phyloP scores from a whole-genome alignment of 306 rosid genomes.

The Phaseolus lunatus region DNA sequence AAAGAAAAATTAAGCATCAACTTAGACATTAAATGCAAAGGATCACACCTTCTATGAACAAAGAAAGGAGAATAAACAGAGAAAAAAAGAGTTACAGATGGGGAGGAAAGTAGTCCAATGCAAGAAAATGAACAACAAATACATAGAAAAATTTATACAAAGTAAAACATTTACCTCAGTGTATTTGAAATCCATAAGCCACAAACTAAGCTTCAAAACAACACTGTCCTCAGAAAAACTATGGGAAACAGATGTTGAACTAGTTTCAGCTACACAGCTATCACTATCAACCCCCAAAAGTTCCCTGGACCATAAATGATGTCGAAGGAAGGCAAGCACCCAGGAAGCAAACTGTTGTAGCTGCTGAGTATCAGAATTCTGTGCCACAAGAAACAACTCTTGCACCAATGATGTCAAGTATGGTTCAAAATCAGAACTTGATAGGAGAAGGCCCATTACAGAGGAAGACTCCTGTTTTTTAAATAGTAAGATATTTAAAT shows the following conservation, averaged over 20 bases:
- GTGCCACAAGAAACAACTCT: slow-evolving; percentile 93
- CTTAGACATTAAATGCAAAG: slow-evolving; percentile 1
- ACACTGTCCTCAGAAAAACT: slow-evolving; percentile 74
- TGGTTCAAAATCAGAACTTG: slow-evolving; percentile 65
- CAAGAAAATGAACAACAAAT: slow-evolving; percentile 10
- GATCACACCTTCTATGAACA: background rate
- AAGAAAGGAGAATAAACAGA: background rate
- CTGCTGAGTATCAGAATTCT: slow-evolving; percentile 76
- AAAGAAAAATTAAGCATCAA: background rate
- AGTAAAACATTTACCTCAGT: slow-evolving; percentile 61
- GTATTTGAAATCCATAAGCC: slow-evolving; percentile 75
- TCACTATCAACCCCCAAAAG: slow-evolving; percentile 49
- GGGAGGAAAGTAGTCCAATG: background rate
- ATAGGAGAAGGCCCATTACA: slow-evolving; percentile 72
- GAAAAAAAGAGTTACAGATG: background rate
- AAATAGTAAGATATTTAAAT: slow-evolving; percentile 42
- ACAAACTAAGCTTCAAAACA: slow-evolving; percentile 68
- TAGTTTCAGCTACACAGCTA: slow-evolving; percentile 47
- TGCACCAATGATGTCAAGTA: slow-evolving; percentile 80
- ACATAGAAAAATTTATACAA: slow-evolving; percentile 8
- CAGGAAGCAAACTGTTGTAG: slow-evolving; percentile 89
- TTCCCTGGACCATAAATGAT: slow-evolving; percentile 72
- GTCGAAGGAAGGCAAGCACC: slow-evolving; percentile 79
- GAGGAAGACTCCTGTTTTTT: slow-evolving; percentile 64
- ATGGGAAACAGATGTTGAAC: slow-evolving; percentile 63